Conservation (phyloP, 768 basidiomycete genomes). For the Hypsizygus marmoreus region DNA sequence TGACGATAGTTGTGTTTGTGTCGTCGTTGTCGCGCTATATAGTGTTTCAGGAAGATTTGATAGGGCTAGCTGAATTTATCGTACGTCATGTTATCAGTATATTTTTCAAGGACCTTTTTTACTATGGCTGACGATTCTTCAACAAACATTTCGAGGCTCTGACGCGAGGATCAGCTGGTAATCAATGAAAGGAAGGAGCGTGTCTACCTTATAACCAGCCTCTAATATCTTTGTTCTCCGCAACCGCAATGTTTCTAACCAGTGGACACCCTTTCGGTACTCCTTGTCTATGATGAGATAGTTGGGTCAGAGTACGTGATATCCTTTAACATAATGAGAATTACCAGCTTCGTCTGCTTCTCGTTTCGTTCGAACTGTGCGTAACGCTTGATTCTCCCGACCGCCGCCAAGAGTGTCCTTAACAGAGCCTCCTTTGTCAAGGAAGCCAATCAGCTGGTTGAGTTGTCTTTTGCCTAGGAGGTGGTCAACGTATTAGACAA, state of each 20-base stretch:
- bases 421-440: conserved; percentile 72
- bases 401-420: conserved; percentile 60
- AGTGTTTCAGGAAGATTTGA: conserved; percentile 2
- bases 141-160: conserved; percentile 84
- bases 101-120: conserved; percentile 66
- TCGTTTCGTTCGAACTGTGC: conserved; percentile 79
- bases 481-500: conserved; percentile 23
- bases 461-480: conserved; percentile 77
- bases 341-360: conserved; percentile 90
- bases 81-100: conserved; percentile 80
- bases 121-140: conserved; percentile 68
- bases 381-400: conserved; percentile 67
- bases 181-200: background rate
- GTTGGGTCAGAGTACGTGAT: conserved; percentile 4
- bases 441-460: conserved; percentile 82
- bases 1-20: conserved; percentile 71
- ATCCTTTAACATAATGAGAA: conserved; percentile 19
- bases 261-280: conserved; percentile 86
- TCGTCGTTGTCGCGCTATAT: conserved; percentile 78
- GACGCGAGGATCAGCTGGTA: conserved; percentile 2
- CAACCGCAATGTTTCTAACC: conserved; percentile 88
- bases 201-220: conserved; percentile 72
- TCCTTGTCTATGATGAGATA: conserved; percentile 66
- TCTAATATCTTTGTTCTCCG: conserved; percentile 81
- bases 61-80: conserved; percentile 18